Evolutionary conservation across 2,329 filamentous ascomycete species (phyloP).

Genomic region (Berkeleyomyces rouxiae): DNA sequence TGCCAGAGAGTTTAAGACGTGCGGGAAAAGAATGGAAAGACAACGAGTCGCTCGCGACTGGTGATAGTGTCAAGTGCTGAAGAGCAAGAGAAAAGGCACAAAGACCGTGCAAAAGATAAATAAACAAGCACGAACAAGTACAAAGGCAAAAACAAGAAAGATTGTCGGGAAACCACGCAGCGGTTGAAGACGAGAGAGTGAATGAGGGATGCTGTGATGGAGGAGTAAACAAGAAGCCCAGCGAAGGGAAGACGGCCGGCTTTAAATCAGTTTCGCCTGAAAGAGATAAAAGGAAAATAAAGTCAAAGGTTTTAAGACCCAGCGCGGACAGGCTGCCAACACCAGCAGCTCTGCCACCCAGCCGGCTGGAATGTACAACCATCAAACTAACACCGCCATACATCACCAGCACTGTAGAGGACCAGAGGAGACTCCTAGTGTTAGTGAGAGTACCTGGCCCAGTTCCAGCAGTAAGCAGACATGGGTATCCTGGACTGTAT

Average conservation of each 20-base stretch:
- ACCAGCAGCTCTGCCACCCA: background rate
- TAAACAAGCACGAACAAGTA: conserved; percentile 12
- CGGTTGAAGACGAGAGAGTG: background rate
- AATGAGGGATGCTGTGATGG: background rate
- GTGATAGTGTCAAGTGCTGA: background rate
- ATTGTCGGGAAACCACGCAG: conserved; percentile 14
- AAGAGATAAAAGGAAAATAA: background rate
- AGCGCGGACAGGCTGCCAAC: background rate
- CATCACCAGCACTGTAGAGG: too few species aligned
- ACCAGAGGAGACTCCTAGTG: too few species aligned
- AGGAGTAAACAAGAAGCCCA: background rate
- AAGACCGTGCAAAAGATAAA: background rate
- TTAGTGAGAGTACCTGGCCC: too few species aligned
- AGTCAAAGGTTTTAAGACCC: background rate
- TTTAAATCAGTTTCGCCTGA: background rate
- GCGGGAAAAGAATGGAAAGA: background rate
- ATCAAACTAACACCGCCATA: background rate
- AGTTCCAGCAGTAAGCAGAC: too few species aligned
- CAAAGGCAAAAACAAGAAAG: conserved; percentile 12
- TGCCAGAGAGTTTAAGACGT: background rate
- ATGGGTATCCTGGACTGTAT: background rate
- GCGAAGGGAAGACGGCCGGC: background rate
- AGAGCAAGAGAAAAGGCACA: background rate
- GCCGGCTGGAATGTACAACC: background rate
- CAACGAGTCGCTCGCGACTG: conserved; percentile 9